Evolutionary conservation across 2,329 filamentous ascomycete genomes (phyloP), one percentile per base, ranked within the genome.

Genomic region (Monosporascus sp.): DNA sequence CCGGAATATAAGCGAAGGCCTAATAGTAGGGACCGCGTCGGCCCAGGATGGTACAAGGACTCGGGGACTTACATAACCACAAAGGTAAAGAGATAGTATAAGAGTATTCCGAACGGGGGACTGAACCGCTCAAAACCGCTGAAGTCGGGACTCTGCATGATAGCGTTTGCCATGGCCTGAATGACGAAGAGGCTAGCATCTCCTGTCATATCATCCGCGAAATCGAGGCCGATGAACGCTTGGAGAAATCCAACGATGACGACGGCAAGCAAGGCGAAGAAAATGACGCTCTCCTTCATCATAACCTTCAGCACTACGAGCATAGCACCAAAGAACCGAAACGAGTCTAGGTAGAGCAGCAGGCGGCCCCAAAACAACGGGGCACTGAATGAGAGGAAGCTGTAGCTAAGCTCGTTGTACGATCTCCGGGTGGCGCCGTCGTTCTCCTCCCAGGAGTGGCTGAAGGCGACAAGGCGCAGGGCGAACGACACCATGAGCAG

Each of bases 21-120:
- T 34, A 34, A 14, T 34, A 34, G 31, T 14, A 5, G 5, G 11
- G 31, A 34, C 31, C 31, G 31, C 31, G 31, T 34, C 9, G 31
- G 31, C 11, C 11, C 31, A 34, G 11, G 9, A 34, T 34, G 31
- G 31, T 34, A 34, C 2, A 14, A 34, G 11, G 17, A 18, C 38
- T 20, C 20, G 25, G 42, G 22, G 3, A 54, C 75, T 60, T 62
- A 94, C 92, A 96, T 97, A 64, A 99, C 89, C 39, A 97, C 86
- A 65, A 99, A 99, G 18, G 93, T 96, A 71, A 97, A 99, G 67
- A 95, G 83, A 74, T 99, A 99, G 75, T 99, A 99, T 9, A 99
- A 85, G 34, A 97, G 89, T 49, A 96, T 82, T 8, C 94, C 94
- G 68, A 97, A 99, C 0, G 94, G 94, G 14, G 89, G 91, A 22